Conservation (phyloP, 2,329 filamentous ascomycete genomes). For the Emmonsiellopsis sp. region DNA sequence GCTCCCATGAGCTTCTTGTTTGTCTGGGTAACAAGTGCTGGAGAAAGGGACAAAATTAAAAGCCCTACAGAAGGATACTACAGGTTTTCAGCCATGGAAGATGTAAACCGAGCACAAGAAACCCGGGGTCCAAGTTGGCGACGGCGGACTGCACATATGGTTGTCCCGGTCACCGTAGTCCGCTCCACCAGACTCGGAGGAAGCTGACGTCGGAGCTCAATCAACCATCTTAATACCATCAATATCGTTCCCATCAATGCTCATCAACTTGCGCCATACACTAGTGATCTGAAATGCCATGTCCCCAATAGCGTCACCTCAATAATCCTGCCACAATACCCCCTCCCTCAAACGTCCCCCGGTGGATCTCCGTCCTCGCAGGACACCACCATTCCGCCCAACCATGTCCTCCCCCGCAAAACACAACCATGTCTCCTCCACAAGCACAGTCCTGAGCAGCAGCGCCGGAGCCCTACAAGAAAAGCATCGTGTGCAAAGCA, state of each 20-base stretch:
- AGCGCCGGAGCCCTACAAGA: slow-evolving; percentile 6
- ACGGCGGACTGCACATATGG: neutral
- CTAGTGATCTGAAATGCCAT: neutral
- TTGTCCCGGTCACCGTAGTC: neutral
- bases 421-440: slow-evolving; percentile 11
- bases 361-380: neutral
- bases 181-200: neutral
- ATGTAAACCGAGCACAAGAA: too few species aligned
- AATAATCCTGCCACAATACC: neutral
- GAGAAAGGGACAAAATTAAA: too few species aligned
- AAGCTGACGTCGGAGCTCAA: neutral
- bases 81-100: too few species aligned
- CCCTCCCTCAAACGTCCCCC: neutral
- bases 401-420: slow-evolving; percentile 7
- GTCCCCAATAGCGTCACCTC: neutral
- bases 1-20: too few species aligned
- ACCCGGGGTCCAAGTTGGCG: neutral
- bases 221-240: neutral
- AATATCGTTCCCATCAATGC: neutral
- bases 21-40: too few species aligned
- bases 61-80: too few species aligned
- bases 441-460: slow-evolving; percentile 6
- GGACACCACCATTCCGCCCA: neutral
- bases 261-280: neutral
- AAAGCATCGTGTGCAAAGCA: slow-evolving; percentile 13